phyloP scores from a whole-genome alignment of 768 basidiomycete species.

The Tricholoma matsutake region DNA sequence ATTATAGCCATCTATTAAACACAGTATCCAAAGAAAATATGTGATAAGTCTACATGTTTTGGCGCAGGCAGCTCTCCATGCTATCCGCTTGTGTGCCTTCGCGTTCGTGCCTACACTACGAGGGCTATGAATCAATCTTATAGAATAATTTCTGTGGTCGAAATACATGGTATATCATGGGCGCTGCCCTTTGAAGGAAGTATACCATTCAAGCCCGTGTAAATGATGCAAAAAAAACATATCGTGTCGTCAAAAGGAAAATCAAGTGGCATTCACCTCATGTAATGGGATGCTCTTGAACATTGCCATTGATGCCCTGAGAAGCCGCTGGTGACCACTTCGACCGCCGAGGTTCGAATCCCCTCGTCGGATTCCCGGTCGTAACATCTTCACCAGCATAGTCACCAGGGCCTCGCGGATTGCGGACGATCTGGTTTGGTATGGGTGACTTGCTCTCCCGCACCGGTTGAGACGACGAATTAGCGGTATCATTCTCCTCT shows the following conservation, averaged over 20 bases:
- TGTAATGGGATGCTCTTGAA: neutral
- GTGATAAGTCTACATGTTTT: too few species aligned
- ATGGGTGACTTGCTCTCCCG: constrained; percentile 4
- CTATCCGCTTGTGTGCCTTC: too few species aligned
- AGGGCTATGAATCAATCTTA: too few species aligned
- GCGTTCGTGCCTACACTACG: too few species aligned
- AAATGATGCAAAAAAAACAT: neutral
- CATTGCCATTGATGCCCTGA: neutral
- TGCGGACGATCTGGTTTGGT: constrained; percentile 25
- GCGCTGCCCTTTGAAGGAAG: neutral
- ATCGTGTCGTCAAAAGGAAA: neutral
- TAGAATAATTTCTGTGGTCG: neutral
- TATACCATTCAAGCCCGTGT: neutral
- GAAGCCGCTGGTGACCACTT: constrained; percentile 2
- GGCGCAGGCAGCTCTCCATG: too few species aligned
- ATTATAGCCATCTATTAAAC: too few species aligned
- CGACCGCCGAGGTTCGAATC: constrained; percentile 22
- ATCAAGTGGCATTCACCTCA: too few species aligned
- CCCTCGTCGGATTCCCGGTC: constrained; percentile 10
- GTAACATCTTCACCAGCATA: neutral
- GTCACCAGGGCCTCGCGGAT: constrained; percentile 25
- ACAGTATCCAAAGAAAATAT: too few species aligned
- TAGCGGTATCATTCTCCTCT: constrained; percentile 7
- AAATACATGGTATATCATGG: neutral
- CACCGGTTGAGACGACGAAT: neutral